phyloP scores from a whole-genome alignment of 192 early-diverging fungal species.

The Backusella westeae region DNA sequence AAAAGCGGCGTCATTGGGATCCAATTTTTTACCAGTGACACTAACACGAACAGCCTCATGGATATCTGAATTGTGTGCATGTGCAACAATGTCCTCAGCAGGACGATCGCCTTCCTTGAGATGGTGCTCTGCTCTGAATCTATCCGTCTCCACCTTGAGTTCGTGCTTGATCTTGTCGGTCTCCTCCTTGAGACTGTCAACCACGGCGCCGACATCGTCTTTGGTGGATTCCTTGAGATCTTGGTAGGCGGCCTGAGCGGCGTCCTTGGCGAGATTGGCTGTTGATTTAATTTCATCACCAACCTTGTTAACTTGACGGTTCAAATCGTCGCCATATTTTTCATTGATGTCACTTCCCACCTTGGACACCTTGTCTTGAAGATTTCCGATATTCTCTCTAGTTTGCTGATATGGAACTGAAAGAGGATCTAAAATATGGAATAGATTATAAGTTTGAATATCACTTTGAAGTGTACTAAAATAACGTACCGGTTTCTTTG shows the following conservation, averaged over 20 bases:
- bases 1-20: neutral
- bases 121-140: slow-evolving; percentile 19
- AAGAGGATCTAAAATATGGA: neutral
- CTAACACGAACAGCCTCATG: neutral
- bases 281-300: neutral
- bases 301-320: neutral
- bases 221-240: neutral
- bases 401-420: neutral
- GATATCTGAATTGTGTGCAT: neutral
- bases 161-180: neutral
- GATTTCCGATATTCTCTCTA: neutral
- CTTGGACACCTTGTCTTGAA: neutral
- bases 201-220: neutral
- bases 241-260: neutral
- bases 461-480: neutral
- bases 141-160: slow-evolving; percentile 10
- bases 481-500: neutral
- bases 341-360: neutral
- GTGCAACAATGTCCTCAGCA: slow-evolving; percentile 11
- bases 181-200: neutral
- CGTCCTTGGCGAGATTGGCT: neutral
- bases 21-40: neutral
- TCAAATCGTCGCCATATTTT: neutral
- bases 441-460: neutral
- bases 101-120: slow-evolving; percentile 18